phyloP scores from a whole-genome alignment of 768 basidiomycete genomes.

The Melanogaster broomeanus region DNA sequence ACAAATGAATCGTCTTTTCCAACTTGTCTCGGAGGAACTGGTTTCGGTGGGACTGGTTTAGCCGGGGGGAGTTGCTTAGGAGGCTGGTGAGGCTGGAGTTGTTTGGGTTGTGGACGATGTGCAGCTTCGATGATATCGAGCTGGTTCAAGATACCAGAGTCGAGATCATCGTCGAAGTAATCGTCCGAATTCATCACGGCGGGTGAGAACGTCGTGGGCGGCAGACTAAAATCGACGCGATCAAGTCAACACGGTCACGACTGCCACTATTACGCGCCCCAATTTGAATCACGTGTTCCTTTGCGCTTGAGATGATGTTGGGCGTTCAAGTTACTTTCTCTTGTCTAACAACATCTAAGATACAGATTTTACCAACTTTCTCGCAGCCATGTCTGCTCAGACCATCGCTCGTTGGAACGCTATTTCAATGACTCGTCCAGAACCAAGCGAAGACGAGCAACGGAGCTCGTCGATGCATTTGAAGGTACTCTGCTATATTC shows the following conservation, averaged over 20 bases:
- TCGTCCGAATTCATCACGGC: conserved; percentile 72
- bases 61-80: conserved; percentile 13
- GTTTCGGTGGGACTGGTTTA: conserved; percentile 16
- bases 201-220: background rate
- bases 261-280: background rate
- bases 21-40: conserved; percentile 10
- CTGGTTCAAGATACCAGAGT: conserved; percentile 58
- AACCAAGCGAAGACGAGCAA: conserved; percentile 25
- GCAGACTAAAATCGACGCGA: background rate
- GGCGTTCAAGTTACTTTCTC: too few species aligned
- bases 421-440: conserved; percentile 49
- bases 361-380: background rate
- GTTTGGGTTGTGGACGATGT: conserved; percentile 30
- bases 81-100: conserved; percentile 7
- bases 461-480: conserved; percentile 29
- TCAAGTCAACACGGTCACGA: background rate
- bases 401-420: conserved; percentile 74
- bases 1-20: conserved; percentile 47
- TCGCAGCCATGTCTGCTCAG: conserved; percentile 55
- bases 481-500: conserved; percentile 72
- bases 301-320: background rate
- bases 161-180: conserved; percentile 69
- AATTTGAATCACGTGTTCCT: conserved; percentile 21
- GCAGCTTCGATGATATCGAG: conserved; percentile 74
- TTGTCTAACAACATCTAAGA: background rate